phyloP scores from a whole-genome alignment of 192 early-diverging fungal genomes.

The Jimgerdemannia flammicorona region DNA sequence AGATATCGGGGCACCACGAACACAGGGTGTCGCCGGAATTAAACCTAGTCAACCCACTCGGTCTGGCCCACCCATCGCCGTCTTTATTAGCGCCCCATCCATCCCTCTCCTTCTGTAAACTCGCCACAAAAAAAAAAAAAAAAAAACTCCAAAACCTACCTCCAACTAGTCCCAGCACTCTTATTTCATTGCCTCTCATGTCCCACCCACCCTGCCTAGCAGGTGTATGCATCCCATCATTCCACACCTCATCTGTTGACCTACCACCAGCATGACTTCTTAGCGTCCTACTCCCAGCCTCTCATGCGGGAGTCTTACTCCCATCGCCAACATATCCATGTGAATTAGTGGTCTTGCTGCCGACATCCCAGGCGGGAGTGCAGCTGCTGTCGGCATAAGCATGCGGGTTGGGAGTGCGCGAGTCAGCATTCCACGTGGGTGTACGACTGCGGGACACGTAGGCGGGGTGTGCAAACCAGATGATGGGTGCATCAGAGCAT shows the following conservation, averaged over 20 bases:
- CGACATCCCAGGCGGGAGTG: constrained; percentile 52
- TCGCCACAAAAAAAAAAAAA: neutral
- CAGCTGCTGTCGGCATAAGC: constrained; percentile 29
- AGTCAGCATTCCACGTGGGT: constrained; percentile 48
- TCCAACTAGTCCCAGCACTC: neutral
- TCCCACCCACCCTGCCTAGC: constrained; percentile 67
- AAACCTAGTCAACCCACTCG: constrained; percentile 26
- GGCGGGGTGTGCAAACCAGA: constrained; percentile 41
- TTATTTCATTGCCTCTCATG: constrained; percentile 1
- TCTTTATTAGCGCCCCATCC: constrained; percentile 9
- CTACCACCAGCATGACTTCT: constrained; percentile 31
- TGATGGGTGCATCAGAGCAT: constrained; percentile 35
- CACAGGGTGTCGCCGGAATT: constrained; percentile 32
- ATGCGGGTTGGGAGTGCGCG: constrained; percentile 44
- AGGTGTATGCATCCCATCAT: constrained; percentile 51
- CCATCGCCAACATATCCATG: constrained; percentile 33
- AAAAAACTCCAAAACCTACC: neutral
- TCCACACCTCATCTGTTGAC: neutral
- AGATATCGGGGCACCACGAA: constrained; percentile 30
- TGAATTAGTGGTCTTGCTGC: constrained; percentile 52
- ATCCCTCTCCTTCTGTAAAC: neutral
- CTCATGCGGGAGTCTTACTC: constrained; percentile 49
- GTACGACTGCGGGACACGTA: constrained; percentile 39
- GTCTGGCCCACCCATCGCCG: constrained; percentile 25
- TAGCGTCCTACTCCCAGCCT: constrained; percentile 54